Base-by-base conservation (phyloP, 2,329 filamentous ascomycete species). In the Aciculosporium take region DNA sequence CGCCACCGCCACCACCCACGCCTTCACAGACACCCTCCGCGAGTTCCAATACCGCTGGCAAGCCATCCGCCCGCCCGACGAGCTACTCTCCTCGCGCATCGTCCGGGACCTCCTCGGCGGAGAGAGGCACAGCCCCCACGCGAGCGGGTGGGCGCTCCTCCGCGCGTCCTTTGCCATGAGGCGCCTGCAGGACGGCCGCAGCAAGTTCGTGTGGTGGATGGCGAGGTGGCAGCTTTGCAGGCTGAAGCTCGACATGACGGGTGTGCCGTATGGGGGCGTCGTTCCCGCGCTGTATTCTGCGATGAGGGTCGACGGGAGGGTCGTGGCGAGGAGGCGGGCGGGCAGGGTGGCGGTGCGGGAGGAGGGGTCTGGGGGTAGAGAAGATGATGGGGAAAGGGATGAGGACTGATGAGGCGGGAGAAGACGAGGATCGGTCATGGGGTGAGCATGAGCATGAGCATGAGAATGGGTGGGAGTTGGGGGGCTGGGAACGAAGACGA, bases 151-250 rank as follows among this genome's bases (percentile, higher is more conserved):
- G 71, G 59, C 62, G 3, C 52, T 71, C 3, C 53, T 75, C 13
- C 71, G 71, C 43, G 72, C 72, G 0, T 72, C 70, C 1, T 57
- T 57, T 3, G 54, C 62, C 3, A 74, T 71, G 51, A 63, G 62
- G 32, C 31, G 57, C n/a, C 28, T 58, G 63, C 47, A 39, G 45
- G 0, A 27, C 13, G 3, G 13, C 43, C 4, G 0, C 44, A 39
- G 0, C 43, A 54, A 32, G 0, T 66, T 74, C 40, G 51, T 60
- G 1, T 76, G 69, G 68, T 53, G 53, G 9, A 61, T 75, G 45
- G 65, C 65, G 0, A 71, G 71, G 0, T 56, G 54, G 1, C 70
- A 75, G 50, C 58, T 75, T 2, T 64, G 60, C 7, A 53, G 53
- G 27, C 58, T 76, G 44, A 76, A 76, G 49, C 60, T 62, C 8